These are phyloP conservation scores for Tetradesmus obliquus DNA, from an alignment of 139 green algal species.

Conservation along the genomic window DNA sequence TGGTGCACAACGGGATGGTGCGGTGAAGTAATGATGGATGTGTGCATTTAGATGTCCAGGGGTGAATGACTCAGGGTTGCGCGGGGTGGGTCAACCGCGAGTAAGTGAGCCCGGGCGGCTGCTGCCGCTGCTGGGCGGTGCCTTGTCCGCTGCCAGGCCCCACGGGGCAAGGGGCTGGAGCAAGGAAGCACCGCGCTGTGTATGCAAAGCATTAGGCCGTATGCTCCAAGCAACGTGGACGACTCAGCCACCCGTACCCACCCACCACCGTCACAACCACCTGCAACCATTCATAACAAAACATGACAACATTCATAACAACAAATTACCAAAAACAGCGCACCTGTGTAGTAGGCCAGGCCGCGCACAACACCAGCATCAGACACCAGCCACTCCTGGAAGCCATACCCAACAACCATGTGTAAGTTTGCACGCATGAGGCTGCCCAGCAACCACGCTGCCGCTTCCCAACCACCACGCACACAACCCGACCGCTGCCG, in stretches of 20 bases:
- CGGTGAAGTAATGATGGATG: neutral
- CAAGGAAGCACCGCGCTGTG: slow-evolving; percentile 3
- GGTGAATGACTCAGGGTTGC: slow-evolving; percentile 20
- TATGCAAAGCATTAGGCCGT: too few species aligned
- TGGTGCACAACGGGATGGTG: too few species aligned
- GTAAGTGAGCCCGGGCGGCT: slow-evolving; percentile 14
- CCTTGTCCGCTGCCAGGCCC: neutral
- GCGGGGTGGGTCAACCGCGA: neutral
- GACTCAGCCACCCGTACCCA: too few species aligned
- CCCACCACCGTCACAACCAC: too few species aligned
- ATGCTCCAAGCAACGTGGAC: too few species aligned
- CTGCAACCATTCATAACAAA: neutral
- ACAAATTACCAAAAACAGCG: neutral
- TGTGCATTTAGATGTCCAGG: neutral
- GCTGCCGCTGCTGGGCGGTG: neutral
- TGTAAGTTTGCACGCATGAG: too few species aligned
- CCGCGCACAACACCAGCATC: slow-evolving; percentile 94
- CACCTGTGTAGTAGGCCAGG: slow-evolving; percentile 98
- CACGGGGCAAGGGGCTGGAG: neutral
- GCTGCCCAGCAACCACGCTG: too few species aligned
- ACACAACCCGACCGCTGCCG: too few species aligned
- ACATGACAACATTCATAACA: too few species aligned
- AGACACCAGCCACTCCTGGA: slow-evolving; percentile 93
- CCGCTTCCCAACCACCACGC: too few species aligned
- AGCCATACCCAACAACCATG: slow-evolving; percentile 89